phyloP scores from a whole-genome alignment of 139 green algal genomes.

The Chlamydomonas applanata region DNA sequence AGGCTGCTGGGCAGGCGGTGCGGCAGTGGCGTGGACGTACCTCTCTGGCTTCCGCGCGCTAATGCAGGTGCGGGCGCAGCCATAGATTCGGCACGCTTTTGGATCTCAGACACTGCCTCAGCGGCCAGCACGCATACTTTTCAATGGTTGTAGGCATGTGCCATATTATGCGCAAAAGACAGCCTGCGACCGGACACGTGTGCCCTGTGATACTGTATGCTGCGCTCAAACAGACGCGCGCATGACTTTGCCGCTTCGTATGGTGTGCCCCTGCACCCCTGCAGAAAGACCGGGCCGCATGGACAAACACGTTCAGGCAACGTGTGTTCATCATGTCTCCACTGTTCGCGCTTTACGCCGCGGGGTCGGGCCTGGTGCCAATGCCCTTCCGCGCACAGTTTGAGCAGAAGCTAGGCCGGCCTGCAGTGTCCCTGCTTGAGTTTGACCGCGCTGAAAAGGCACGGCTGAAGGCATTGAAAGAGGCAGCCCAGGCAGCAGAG shows the following conservation, averaged over 20 bases:
- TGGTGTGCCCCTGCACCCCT: too few relatives aligned
- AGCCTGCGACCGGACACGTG: too few relatives aligned
- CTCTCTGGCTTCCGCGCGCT: slow-evolving; percentile 3
- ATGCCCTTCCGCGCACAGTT: slow-evolving; percentile 3
- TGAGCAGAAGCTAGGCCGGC: slow-evolving; percentile 1
- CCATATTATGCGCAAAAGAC: too few relatives aligned
- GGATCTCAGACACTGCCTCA: too few relatives aligned
- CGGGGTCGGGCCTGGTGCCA: neutral
- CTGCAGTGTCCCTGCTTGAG: slow-evolving; percentile 6
- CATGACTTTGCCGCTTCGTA: too few relatives aligned
- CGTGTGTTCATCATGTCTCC: slow-evolving; percentile 8
- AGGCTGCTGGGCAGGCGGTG: slow-evolving; percentile 9
- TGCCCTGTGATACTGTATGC: too few relatives aligned
- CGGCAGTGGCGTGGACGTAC: slow-evolving; percentile 12
- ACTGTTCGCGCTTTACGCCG: slow-evolving; percentile 9
- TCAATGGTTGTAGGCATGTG: too few relatives aligned
- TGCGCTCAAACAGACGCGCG: too few relatives aligned
- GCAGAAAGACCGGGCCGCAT: slow-evolving; percentile 7
- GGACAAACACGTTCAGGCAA: slow-evolving; percentile 5
- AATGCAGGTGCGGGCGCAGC: neutral
- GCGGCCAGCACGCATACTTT: too few relatives aligned
- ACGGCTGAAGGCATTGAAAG: neutral
- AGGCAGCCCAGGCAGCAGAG: neutral
- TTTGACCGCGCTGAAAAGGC: slow-evolving; percentile 5
- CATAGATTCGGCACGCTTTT: neutral